Evolutionary conservation across 1,139 yeast genomes (phyloP), one percentile per base, ranked within the genome.

Genomic region (Magnusiomyces suaveolens): DNA sequence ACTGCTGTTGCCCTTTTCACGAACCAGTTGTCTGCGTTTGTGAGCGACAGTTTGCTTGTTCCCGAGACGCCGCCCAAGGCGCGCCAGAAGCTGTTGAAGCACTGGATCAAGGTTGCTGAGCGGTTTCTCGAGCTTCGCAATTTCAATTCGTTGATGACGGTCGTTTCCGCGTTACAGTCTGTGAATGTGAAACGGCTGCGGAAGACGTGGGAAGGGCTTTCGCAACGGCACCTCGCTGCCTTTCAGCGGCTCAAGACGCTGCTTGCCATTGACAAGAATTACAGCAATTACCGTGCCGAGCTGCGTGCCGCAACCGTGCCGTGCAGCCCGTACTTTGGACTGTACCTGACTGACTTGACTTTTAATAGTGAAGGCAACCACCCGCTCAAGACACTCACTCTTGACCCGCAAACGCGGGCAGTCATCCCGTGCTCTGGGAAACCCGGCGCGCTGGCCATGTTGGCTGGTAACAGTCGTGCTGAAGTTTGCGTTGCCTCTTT

Each of bases 321-420:
- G 0, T 80, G 84, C 49, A 92, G 89, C 25, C 97, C 97, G 4
- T 90, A 87, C 67, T 77, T 89, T 58, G 88, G 94, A 44, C 72
- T 89, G 55, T 87, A 86, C 66, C 73, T 89, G 52, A 95, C 88
- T 65, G 97, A 90, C 68, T 73, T 90, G 64, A 88, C 95, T 0
- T 87, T 89, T 70, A 83, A 88, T 26, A 82, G 83, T 51, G 97
- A 90, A 63, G 97, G 97, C 21, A 89, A 88, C 66, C 79, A 88
- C 41, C 83, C 64, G 43, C 52, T 79, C 61, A 80, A 77, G 64
- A 74, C 89, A 64, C 55, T 61, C 32, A 52, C 57, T 12, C 49
- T 59, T 26, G 62, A 56, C 49, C 48, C 47, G 33, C 54, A 50
- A 8, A 46, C 52, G 14, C 52, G 54, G 38, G 53, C 55, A 21